These are phyloP conservation scores for Kalanchoe fedtschenkoi DNA, from an alignment of 164 flowering plant genomes.

Conservation along the genomic window DNA sequence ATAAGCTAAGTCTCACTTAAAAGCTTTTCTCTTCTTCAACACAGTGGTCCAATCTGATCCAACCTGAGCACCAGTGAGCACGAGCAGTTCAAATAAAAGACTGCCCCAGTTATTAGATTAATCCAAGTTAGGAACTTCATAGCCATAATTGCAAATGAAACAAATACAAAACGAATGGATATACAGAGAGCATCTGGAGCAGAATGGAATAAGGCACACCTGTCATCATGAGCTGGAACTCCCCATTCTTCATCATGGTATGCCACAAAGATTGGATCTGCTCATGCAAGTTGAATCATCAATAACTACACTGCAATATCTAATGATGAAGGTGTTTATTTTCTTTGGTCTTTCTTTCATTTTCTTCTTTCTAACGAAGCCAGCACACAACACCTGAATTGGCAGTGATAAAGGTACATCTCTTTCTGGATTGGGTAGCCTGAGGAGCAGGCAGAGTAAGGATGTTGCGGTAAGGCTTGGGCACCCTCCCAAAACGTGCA, in stretches of 20 bases:
- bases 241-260: constrained; percentile 99
- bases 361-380: neutral
- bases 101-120: constrained; percentile 23
- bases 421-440: constrained; percentile 24
- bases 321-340: neutral
- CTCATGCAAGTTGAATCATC: neutral
- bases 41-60: constrained; percentile 91
- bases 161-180: no score
- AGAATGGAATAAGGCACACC: constrained; percentile 33
- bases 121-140: neutral
- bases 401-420: constrained; percentile 75
- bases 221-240: constrained; percentile 84
- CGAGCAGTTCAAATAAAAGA: constrained; percentile 70
- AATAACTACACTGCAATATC: neutral
- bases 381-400: constrained; percentile 51
- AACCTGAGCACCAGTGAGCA: constrained; percentile 72
- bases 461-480: constrained; percentile 31
- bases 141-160: no score
- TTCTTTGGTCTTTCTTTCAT: neutral
- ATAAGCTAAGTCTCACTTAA: constrained; percentile 32
- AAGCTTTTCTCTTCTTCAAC: constrained; percentile 60
- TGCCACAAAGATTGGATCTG: constrained; percentile 77
- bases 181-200: constrained; percentile 5
- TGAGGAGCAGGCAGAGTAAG: constrained; percentile 15
- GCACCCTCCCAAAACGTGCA: constrained; percentile 82